Evolutionary conservation across 768 basidiomycete species (phyloP).

Genomic region (Leccinum ochraceum): DNA sequence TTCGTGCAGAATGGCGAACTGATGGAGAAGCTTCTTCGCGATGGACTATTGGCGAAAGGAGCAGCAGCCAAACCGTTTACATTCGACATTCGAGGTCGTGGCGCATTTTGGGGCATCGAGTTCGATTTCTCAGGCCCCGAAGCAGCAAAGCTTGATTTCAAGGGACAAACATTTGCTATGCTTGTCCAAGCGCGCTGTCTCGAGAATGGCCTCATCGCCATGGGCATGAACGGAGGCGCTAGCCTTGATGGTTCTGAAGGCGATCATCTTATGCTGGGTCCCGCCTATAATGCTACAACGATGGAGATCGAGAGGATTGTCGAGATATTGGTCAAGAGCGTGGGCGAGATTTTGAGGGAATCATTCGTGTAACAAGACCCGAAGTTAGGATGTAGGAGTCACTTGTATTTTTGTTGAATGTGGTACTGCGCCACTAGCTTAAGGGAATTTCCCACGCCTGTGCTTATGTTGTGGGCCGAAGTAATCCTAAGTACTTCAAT

Average conservation of each 20-base stretch:
- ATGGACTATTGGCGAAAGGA: conserved; percentile 55
- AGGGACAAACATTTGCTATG: conserved; percentile 60
- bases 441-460: conserved; percentile 34
- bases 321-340: conserved; percentile 60
- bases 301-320: conserved; percentile 72
- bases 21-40: conserved; percentile 54
- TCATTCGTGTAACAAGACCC: conserved; percentile 16
- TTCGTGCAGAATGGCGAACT: conserved; percentile 59
- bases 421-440: conserved; percentile 11
- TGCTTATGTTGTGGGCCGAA: conserved; percentile 21
- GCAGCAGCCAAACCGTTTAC: conserved; percentile 63
- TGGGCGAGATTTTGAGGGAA: conserved; percentile 61
- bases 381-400: not conserved
- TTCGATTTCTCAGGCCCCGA: conserved; percentile 62
- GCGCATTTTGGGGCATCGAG: conserved; percentile 83
- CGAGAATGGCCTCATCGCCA: conserved; percentile 64
- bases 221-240: conserved; percentile 74
- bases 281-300: conserved; percentile 76
- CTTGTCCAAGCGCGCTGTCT: conserved; percentile 70
- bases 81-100: conserved; percentile 82
- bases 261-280: conserved; percentile 71
- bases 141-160: conserved; percentile 48
- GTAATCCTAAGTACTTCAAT: conserved; percentile 25
- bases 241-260: conserved; percentile 71
- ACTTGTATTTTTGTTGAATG: not conserved